These are phyloP conservation scores for Tagetes erecta DNA, from an alignment of 129 eudicot genomes.

Conservation along the genomic window DNA sequence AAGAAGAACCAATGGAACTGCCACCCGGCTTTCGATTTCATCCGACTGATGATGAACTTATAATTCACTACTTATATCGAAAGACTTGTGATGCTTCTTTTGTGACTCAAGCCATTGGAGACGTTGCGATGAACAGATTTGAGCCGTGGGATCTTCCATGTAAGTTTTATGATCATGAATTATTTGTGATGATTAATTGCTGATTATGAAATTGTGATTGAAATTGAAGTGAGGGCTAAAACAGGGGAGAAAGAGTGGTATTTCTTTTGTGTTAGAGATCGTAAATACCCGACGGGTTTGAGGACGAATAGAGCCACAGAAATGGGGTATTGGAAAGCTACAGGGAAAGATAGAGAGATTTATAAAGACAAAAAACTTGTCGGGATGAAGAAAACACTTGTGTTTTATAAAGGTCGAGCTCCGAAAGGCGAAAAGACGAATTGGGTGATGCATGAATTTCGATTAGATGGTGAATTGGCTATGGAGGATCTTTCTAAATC, in stretches of 20 bases:
- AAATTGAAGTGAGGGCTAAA: conserved; percentile 64
- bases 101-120: conserved; percentile 62
- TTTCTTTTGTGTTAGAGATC: conserved; percentile 76
- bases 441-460: conserved; percentile 83
- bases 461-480: conserved; percentile 51
- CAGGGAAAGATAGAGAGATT: conserved; percentile 76
- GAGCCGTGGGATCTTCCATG: conserved; percentile 97
- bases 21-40: conserved; percentile 89
- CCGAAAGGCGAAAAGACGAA: conserved; percentile 69
- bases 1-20: conserved; percentile 47
- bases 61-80: conserved; percentile 61
- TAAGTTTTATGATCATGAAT: conserved; percentile 26
- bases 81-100: conserved; percentile 51
- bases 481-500: conserved; percentile 36
- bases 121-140: conserved; percentile 70
- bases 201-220: conserved; percentile 12
- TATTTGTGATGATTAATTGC: conserved; percentile 11
- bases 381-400: conserved; percentile 79
- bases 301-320: conserved; percentile 71
- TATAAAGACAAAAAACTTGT: conserved; percentile 42
- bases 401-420: conserved; percentile 70
- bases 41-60: conserved; percentile 80
- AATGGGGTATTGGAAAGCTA: conserved; percentile 84
- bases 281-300: conserved; percentile 70
- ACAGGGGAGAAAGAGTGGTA: conserved; percentile 92